Evolutionary conservation across 495 filamentous ascomycete genomes (phyloP).

Genomic region (Penicillium chermesinum): DNA sequence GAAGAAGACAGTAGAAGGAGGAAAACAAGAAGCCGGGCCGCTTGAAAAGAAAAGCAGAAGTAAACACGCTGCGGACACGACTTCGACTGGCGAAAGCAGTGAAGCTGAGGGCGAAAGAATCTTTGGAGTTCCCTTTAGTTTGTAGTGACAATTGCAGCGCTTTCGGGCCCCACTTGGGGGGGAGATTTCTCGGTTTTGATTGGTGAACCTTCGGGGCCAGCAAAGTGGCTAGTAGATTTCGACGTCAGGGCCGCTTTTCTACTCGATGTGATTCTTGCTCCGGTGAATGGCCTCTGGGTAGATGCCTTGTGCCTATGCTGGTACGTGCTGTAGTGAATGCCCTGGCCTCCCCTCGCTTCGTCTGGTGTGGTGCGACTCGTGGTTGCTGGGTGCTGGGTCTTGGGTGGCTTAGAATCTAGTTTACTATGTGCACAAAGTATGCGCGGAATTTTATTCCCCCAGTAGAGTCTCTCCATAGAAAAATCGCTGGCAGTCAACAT

Average conservation of each 20-base stretch:
- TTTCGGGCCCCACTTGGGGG: slow-evolving; percentile 9
- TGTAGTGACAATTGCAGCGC: slow-evolving; percentile 22
- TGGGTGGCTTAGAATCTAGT: no score
- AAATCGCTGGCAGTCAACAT: no score
- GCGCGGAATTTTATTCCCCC: no score
- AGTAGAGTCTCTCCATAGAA: no score
- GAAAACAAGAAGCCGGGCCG: background rate
- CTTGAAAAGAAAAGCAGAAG: slow-evolving; percentile 6
- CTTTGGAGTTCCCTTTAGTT: slow-evolving; percentile 23
- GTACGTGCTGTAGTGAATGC: no score
- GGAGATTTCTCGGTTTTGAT: background rate
- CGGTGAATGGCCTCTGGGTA: no score
- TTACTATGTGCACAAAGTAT: no score
- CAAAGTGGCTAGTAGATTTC: background rate
- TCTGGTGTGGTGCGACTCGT: no score
- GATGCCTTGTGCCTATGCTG: no score
- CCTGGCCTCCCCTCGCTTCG: no score
- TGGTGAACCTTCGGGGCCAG: background rate
- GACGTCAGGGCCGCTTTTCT: background rate
- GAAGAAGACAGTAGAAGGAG: slow-evolving; percentile 5
- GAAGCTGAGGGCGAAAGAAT: slow-evolving; percentile 6
- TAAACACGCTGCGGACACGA: slow-evolving; percentile 1
- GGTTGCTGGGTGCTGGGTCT: no score
- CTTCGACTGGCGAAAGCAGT: slow-evolving; percentile 8
- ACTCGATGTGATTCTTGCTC: no score